A percentile compares a stretch with the other conserved stretches of the same genome.
These are phyloP conservation scores for Solanum ahanhuiri DNA, from an alignment of 257 asterid species.

Conservation along the genomic window DNA sequence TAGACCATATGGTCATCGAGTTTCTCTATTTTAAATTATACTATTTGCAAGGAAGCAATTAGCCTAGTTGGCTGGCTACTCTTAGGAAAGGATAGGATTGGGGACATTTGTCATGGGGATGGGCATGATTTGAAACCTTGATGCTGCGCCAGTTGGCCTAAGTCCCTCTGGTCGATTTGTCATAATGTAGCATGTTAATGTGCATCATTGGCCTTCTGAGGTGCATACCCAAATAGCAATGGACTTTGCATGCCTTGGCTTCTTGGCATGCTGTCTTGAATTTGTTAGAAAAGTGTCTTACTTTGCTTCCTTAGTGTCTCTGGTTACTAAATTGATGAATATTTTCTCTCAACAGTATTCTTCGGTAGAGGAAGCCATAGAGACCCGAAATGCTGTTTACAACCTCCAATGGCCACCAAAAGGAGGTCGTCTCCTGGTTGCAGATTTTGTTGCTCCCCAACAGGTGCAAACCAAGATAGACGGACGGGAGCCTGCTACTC, in stretches of 20 bases:
- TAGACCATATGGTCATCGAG: background rate
- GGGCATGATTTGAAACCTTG: background rate
- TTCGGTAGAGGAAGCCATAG: constrained; percentile 21
- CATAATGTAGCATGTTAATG: background rate
- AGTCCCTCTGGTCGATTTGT: background rate
- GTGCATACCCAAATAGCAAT: background rate
- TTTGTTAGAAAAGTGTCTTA: background rate
- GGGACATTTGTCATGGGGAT: background rate
- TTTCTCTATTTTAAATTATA: background rate
- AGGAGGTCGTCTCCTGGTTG: constrained; percentile 23
- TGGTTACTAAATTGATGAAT: background rate
- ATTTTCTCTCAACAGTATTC: constrained; percentile 13
- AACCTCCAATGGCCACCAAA: constrained; percentile 30
- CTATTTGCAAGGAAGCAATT: background rate
- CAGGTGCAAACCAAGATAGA: constrained; percentile 14
- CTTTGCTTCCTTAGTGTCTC: background rate
- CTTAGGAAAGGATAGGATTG: background rate
- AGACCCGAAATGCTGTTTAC: constrained; percentile 21
- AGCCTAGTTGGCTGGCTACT: background rate
- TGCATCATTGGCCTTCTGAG: background rate
- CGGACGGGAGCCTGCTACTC: constrained; percentile 1
- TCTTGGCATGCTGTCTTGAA: background rate
- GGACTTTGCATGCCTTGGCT: background rate
- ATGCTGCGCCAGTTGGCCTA: background rate
- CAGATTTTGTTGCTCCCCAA: constrained; percentile 28